Evolutionary conservation across 345 rosid genomes (phyloP), one percentile per base, ranked within the genome.

Genomic region (Gossypium longicalyx): DNA sequence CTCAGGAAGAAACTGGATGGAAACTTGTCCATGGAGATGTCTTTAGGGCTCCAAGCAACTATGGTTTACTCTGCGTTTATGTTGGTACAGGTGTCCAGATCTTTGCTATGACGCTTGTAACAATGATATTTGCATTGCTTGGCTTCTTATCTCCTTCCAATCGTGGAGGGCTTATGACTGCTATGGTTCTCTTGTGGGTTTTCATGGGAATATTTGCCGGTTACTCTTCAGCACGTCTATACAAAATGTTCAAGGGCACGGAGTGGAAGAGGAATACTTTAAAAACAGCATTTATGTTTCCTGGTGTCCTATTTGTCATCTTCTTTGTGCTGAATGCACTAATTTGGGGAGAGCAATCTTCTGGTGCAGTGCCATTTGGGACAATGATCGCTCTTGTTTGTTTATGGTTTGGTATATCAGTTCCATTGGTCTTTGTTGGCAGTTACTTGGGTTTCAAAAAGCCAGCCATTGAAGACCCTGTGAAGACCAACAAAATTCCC

Each of bases 1-100:
- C 97, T 77, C 98, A 92, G 80, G 98, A 93, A 79, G 98, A 93
- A 82, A 93, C 98, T 4, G 98, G 98, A 77, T 93, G 98, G 98
- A 93, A 94, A 75, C 98, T 94, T 69, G 95, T 94, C 65, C 97
- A 90, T 12, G 98, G 97, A 81, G 98, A 92, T 86, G 97, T 78
- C 79, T 94, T 94, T 82, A 87, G 98, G 81, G 89, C 97, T 47
- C 98, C 98, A 2, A 59, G 84, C 70, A 94, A 92, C 76, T 86
- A 89, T 41, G 91, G 93, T 48, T 84, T 94, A 71, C 88, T 94
- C 66, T 90, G 94, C 80, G 97, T 92, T 54, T 94, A 94, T 79
- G 87, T 89, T 53, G 98, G 98, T 58, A 90, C 98, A 7, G 98
- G 98, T 53, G 95, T 94, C 68, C 98, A 94, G 86, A 83, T 94